Conservation (phyloP, 495 filamentous ascomycete species). For the Hyaloscypha variabilis region DNA sequence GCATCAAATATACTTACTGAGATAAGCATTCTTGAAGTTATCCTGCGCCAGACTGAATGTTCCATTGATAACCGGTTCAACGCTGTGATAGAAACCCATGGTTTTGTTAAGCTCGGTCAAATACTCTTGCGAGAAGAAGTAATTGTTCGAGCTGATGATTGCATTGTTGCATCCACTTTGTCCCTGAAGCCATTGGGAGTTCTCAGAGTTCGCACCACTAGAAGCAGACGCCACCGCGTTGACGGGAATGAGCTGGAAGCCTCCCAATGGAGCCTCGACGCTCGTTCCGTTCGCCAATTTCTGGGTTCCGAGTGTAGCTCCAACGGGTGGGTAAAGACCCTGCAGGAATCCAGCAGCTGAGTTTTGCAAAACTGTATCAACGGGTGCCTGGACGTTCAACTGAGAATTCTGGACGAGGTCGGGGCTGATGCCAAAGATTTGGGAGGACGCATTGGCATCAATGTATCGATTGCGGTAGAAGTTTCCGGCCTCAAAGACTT, state of each 20-base stretch:
- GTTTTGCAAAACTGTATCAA: slow-evolving; percentile 57
- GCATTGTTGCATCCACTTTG: slow-evolving; percentile 45
- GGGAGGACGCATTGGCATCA: slow-evolving; percentile 43
- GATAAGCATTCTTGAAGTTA: slow-evolving; percentile 30
- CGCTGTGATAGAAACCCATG: slow-evolving; percentile 23
- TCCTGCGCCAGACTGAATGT: slow-evolving; percentile 25
- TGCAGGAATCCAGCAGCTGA: slow-evolving; percentile 79
- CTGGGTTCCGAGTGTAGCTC: slow-evolving; percentile 45
- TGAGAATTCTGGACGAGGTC: slow-evolving; percentile 60
- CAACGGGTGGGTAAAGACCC: slow-evolving; percentile 77
- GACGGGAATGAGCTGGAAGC: slow-evolving; percentile 82
- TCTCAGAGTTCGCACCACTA: slow-evolving; percentile 50
- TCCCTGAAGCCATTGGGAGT: slow-evolving; percentile 32
- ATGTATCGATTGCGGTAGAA: slow-evolving; percentile 68
- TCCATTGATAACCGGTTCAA: slow-evolving; percentile 34
- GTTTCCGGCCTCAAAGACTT: slow-evolving; percentile 62
- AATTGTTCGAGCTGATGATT: slow-evolving; percentile 65
- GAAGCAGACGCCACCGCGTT: slow-evolving; percentile 40
- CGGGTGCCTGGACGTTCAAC: slow-evolving; percentile 51
- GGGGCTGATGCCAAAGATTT: slow-evolving; percentile 60
- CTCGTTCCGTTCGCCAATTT: slow-evolving; percentile 62
- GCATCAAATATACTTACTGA: slow-evolving; percentile 13
- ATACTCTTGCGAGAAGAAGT: slow-evolving; percentile 46
- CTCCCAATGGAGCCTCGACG: slow-evolving; percentile 61
- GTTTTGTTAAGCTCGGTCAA: slow-evolving; percentile 23